Evolutionary conservation across 1,139 yeast genomes (phyloP), one percentile per base, ranked within the genome.

Genomic region (Geotrichum candidum): DNA sequence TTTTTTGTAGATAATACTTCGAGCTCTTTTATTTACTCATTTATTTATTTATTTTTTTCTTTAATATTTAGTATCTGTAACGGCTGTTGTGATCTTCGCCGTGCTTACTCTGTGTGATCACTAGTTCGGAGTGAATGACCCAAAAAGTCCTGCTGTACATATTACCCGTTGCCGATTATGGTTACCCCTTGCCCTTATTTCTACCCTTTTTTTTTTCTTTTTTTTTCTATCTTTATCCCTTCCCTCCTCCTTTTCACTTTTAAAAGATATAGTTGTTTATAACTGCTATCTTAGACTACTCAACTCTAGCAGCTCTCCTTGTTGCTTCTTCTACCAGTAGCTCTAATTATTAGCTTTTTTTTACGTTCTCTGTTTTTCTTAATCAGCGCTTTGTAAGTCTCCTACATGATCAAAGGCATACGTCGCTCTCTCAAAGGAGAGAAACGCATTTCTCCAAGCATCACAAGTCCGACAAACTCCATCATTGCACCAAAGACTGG

Each of bases 401-500:
- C 18, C 31, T 25, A 50, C 50, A 57, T 57, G 60, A 57, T 53
- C 22, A 60, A 72, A 74, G 76, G 76, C 58, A 61, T 73, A 45
- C 70, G 76, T 61, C 71, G 75, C 57, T 73, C 76, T 25, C 68
- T 74, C 53, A 72, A 72, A 63, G 74, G 76, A 57, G 76, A 71
- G 54, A 73, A 71, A 57, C 68, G 75, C 50, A 59, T 71, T 29
- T 70, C 74, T 22, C 63, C 68, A n/a, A 65, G 66, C 45, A 61
- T 60, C 51, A 56, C 61, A 29, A 57, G 60, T 46, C 56, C 61
- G 31, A 59, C 57, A 41, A 54, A 46, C 51, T 41, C 53, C 51
- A 45, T 56, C 27, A 59, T 61, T 51, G 58, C 58, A 31, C 53
- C 73, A 51, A 77, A 77, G 9, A 69, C 72, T 1, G 41, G 41